Conservation (phyloP, 2,329 filamentous ascomycete genomes). For the Pseudonectria foliicola region DNA sequence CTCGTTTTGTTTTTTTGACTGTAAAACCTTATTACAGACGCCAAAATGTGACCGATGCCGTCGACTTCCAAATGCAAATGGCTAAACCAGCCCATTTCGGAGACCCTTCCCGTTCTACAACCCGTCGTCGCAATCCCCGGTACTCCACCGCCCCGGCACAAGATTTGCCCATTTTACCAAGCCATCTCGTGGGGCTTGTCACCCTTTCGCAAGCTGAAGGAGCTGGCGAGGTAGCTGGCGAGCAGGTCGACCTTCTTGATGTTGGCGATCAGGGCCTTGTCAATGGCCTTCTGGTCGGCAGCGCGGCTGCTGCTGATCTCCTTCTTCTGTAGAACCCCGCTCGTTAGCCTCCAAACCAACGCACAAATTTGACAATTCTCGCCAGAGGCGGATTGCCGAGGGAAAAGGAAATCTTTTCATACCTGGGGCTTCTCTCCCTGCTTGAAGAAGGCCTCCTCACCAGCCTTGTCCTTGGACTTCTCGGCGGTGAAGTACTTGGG, state of each 20-base stretch:
- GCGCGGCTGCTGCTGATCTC: slow-evolving; percentile 83
- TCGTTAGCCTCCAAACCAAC: slow-evolving; percentile 16
- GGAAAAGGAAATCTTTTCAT: slow-evolving; percentile 30
- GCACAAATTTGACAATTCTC: neutral
- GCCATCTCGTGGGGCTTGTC: slow-evolving; percentile 99
- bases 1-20: slow-evolving; percentile 46
- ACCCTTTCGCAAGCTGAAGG: slow-evolving; percentile 98
- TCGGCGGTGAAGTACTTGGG: slow-evolving; percentile 94
- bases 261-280: slow-evolving; percentile 88
- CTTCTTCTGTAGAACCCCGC: slow-evolving; percentile 71
- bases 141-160: slow-evolving; percentile 22
- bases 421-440: slow-evolving; percentile 98
- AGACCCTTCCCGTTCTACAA: slow-evolving; percentile 40
- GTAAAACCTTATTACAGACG: slow-evolving; percentile 61
- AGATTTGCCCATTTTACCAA: slow-evolving; percentile 62
- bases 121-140: slow-evolving; percentile 29
- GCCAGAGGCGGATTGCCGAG: neutral
- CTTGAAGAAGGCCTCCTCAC: slow-evolving; percentile 99
- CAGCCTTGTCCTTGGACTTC: slow-evolving; percentile 90
- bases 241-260: slow-evolving; percentile 99
- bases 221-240: slow-evolving; percentile 85
- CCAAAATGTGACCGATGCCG: slow-evolving; percentile 59
- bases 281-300: slow-evolving; percentile 96
- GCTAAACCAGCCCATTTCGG: slow-evolving; percentile 51
- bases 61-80: slow-evolving; percentile 61